A percentile compares a stretch with the other conserved stretches of the same genome.
Conservation (phyloP, 768 basidiomycete genomes). For the Suillus alpinus region DNA sequence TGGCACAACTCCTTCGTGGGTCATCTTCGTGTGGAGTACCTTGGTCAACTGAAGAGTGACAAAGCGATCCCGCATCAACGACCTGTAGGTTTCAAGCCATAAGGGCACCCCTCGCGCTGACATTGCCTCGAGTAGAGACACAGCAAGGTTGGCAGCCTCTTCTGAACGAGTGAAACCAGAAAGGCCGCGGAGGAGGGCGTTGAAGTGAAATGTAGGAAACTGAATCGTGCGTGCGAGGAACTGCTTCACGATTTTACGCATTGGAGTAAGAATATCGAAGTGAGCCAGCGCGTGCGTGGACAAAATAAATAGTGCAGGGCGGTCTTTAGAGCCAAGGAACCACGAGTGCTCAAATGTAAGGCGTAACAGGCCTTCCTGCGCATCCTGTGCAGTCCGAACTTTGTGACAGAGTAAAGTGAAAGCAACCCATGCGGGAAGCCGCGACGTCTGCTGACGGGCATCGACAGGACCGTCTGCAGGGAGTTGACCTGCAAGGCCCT, state of each 20-base stretch:
- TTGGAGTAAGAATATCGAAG: slow-evolving; percentile 45
- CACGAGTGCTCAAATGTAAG: slow-evolving; percentile 42
- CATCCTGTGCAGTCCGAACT: slow-evolving; percentile 45
- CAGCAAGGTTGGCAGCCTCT: slow-evolving; percentile 37
- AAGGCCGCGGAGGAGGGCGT: slow-evolving; percentile 52
- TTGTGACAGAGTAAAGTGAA: slow-evolving; percentile 48
- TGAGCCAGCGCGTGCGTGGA: slow-evolving; percentile 47
- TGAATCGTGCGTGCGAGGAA: slow-evolving; percentile 32
- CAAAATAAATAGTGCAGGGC: slow-evolving; percentile 46
- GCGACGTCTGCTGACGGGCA: not conserved
- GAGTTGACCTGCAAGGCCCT: slow-evolving; percentile 1
- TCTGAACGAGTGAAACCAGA: slow-evolving; percentile 41
- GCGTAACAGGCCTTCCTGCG: slow-evolving; percentile 39
- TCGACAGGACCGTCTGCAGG: not conserved
- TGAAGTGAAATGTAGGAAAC: slow-evolving; percentile 39
- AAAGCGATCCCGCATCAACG: slow-evolving; percentile 48
- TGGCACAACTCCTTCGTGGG: slow-evolving; percentile 38
- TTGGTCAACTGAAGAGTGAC: slow-evolving; percentile 50
- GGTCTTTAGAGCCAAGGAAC: slow-evolving; percentile 27
- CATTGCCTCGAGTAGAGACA: slow-evolving; percentile 47
- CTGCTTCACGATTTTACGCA: slow-evolving; percentile 42
- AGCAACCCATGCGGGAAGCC: slow-evolving; percentile 52
- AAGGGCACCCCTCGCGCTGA: slow-evolving; percentile 41
- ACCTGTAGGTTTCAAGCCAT: slow-evolving; percentile 38
- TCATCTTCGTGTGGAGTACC: slow-evolving; percentile 43